phyloP scores from a whole-genome alignment of 257 asterid species.

The Cynanchum wilfordii region DNA sequence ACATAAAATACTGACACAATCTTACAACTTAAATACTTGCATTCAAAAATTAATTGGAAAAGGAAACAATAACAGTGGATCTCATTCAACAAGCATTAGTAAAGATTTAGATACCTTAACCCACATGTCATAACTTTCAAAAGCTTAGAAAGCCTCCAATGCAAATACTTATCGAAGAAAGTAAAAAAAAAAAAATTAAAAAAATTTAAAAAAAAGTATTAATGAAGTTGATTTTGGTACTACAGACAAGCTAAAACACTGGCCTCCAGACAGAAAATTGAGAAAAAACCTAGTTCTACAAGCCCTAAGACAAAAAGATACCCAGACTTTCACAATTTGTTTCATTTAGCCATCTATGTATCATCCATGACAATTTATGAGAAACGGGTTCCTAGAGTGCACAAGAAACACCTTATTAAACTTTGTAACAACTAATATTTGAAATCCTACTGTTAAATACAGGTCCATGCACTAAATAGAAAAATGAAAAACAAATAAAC shows the following conservation, averaged over 20 bases:
- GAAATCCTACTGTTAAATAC: background rate
- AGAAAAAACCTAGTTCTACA: background rate
- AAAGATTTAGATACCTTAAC: background rate
- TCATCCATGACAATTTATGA: background rate
- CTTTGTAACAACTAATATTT: background rate
- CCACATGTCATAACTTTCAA: background rate
- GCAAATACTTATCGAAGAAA: background rate
- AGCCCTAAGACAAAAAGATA: background rate
- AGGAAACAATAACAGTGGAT: background rate
- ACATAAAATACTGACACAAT: background rate
- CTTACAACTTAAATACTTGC: background rate
- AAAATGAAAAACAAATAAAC: slow-evolving; percentile 8
- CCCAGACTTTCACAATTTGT: background rate
- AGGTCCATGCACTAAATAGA: background rate
- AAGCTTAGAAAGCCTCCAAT: background rate
- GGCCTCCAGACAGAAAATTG: background rate
- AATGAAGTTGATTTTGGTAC: background rate
- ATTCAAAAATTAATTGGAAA: background rate
- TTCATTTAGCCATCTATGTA: background rate
- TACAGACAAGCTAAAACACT: background rate
- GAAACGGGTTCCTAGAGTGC: background rate
- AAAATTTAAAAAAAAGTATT: background rate
- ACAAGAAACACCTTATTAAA: background rate
- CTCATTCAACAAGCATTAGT: background rate
- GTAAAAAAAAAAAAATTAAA: background rate